phyloP scores from a whole-genome alignment of 345 rosid species.

The Kernera saxatilis region DNA sequence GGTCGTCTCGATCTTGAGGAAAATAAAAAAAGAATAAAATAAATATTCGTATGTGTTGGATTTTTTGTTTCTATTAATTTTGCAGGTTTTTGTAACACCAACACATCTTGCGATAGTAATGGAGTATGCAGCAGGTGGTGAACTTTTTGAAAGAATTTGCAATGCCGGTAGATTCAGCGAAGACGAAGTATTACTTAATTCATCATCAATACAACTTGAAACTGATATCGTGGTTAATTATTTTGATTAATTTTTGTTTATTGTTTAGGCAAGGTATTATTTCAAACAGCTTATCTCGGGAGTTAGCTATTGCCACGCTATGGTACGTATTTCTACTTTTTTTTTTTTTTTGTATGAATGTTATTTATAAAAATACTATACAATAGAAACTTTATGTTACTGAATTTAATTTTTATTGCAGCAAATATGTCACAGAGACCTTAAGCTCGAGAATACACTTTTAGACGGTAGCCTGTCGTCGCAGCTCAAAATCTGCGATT shows the following conservation, averaged over 20 bases:
- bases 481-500: slow-evolving; percentile 84
- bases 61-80: background rate
- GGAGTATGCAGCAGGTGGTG: slow-evolving; percentile 95
- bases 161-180: slow-evolving; percentile 83
- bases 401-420: slow-evolving; percentile 11
- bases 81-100: slow-evolving; percentile 71
- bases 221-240: background rate
- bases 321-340: slow-evolving; percentile 40
- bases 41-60: background rate
- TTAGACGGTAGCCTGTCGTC: slow-evolving; percentile 73
- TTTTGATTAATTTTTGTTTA: background rate
- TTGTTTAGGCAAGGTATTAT: slow-evolving; percentile 74
- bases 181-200: slow-evolving; percentile 49
- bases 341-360: background rate
- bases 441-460: slow-evolving; percentile 86
- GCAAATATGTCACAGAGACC: slow-evolving; percentile 95
- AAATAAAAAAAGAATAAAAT: background rate
- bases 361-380: background rate
- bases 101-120: slow-evolving; percentile 87
- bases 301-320: slow-evolving; percentile 84
- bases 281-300: slow-evolving; percentile 91
- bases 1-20: background rate
- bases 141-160: slow-evolving; percentile 76
- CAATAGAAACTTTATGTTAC: background rate
- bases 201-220: background rate